These are phyloP conservation scores for Eimeria tenella DNA, from an alignment of 169 alveolate species.

Conservation along the genomic window DNA sequence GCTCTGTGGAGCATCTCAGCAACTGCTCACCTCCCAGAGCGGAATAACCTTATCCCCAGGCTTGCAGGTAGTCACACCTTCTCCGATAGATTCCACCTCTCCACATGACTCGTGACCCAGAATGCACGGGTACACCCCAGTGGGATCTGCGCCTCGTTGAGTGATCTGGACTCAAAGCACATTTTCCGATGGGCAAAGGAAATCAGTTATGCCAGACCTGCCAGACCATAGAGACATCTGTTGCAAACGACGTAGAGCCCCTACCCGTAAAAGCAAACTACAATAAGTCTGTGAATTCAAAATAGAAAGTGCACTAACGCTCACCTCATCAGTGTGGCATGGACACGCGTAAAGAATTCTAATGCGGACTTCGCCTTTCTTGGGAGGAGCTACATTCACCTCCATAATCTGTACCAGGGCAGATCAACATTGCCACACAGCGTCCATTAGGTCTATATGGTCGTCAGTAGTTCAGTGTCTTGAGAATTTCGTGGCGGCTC, in stretches of 20 bases:
- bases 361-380: conserved; percentile 88
- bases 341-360: conserved; percentile 86
- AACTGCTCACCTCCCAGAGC: conserved; percentile 72
- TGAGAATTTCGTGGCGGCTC: neutral
- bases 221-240: too few species aligned
- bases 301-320: conserved; percentile 2
- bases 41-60: conserved; percentile 90
- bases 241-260: too few species aligned
- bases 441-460: neutral
- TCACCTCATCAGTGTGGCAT: conserved; percentile 91
- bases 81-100: conserved; percentile 89
- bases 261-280: too few species aligned
- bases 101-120: conserved; percentile 91
- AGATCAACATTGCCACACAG: neutral
- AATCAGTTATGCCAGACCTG: neutral
- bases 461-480: too few species aligned
- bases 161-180: conserved; percentile 48
- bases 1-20: neutral
- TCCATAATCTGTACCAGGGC: conserved; percentile 77
- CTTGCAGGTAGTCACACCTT: conserved; percentile 89
- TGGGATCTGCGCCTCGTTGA: conserved; percentile 88
- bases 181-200: neutral
- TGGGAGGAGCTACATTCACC: conserved; percentile 86
- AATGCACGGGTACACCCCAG: conserved; percentile 86
- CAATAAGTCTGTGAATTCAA: neutral